Conservation (phyloP, 768 basidiomycete species). For the Suillus bovinus region DNA sequence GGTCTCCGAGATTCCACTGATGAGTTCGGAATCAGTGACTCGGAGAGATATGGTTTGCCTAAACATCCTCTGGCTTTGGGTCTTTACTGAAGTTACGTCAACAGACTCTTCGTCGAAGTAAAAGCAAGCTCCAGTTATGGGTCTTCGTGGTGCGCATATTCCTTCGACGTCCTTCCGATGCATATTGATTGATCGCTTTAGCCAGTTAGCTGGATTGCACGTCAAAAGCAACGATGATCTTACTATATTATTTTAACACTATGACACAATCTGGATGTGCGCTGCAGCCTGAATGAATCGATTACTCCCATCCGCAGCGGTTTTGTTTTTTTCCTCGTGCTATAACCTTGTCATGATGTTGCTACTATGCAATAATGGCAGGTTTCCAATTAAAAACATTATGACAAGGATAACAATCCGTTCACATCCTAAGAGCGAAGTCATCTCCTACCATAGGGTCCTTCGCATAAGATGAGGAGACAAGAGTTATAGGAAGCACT, state of each 20-base stretch:
- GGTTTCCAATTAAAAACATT: background rate
- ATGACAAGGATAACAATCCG: too few relatives aligned
- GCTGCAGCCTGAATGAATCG: background rate
- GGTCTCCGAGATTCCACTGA: background rate
- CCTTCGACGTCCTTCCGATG: background rate
- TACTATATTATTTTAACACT: background rate
- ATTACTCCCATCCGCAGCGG: background rate
- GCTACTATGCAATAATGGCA: background rate
- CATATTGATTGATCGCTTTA: background rate
- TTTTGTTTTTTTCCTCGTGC: background rate
- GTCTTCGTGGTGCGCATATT: background rate
- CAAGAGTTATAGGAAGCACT: background rate
- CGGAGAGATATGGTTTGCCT: constrained; percentile 6
- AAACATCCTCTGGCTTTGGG: background rate
- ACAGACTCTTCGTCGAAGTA: background rate
- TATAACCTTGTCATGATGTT: background rate
- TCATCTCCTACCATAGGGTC: background rate
- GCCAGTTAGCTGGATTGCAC: background rate
- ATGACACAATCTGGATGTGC: background rate
- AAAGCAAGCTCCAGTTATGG: background rate
- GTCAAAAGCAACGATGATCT: background rate
- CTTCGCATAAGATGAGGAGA: background rate
- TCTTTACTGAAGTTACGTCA: background rate
- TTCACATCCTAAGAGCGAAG: background rate
- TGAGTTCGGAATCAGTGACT: background rate